Evolutionary conservation across 192 early-diverging fungal genomes (phyloP), one percentile per base, ranked within the genome.

Genomic region (Glomus cerebriforme): DNA sequence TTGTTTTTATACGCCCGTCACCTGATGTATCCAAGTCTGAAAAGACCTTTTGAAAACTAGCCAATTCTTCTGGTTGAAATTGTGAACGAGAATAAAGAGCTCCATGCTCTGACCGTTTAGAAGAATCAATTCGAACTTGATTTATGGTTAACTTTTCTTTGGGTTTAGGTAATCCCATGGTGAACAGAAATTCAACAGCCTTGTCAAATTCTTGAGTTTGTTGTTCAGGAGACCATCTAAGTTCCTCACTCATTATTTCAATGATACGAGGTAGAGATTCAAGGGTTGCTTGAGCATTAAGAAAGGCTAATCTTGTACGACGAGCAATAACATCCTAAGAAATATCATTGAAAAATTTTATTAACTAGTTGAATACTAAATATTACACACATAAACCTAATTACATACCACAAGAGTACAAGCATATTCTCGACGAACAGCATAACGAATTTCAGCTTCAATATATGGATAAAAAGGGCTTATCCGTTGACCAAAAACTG

Each of bases 381-480:
- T 2, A 62, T 75, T 49, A 19, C 4, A 24, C 6, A 39, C 6
- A 45, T 45, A 12, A 67, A 80, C 80, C 64, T 58, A 84, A 83
- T 39, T 69, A 79, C 67, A 2, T 24, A 70, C 73, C 54, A 97
- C 96, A 9, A 89, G 93, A 29, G 96, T 97, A 80, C 92, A 90
- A 15, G 97, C 97, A 83, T 96, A 97, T 85, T 99, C 97, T 80
- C 93, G 87, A 70, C 92, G 91, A 62, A 93, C 93, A 54, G 96
- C 94, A 85, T 97, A 98, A 3, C 93, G 91, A 15, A 99, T 91
- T 86, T 99, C 97, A 27, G 96, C 93, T 66, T 97, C 96, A 35
- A 99, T 91, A 75, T 95, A 99, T 65, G 97, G 97, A 83, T 98
- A 96, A 34, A 90, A 88, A 34, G 89, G 88, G 31, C 91, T 88